phyloP scores from a whole-genome alignment of 225 moss, liverwort and hornwort species.

The Asterella californica region DNA sequence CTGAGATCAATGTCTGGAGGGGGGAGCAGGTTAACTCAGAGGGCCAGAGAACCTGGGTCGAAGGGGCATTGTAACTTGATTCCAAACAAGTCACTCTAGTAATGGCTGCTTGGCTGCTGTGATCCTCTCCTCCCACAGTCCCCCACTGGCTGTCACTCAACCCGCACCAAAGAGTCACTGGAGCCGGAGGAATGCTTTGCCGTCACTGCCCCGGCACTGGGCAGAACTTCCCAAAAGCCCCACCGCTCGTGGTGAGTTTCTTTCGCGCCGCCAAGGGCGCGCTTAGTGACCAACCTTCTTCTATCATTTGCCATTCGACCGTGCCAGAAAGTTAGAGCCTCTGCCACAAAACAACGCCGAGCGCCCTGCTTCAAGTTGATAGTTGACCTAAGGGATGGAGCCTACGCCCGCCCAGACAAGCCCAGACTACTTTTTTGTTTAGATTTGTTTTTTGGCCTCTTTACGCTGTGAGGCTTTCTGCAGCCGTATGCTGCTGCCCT shows the following conservation, averaged over 20 bases:
- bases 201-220: background rate
- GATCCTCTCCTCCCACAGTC: background rate
- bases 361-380: background rate
- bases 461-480: no score
- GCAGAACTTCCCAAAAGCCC: background rate
- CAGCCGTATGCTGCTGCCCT: no score
- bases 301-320: background rate
- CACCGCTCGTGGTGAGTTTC: conserved; percentile 7
- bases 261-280: conserved; percentile 1
- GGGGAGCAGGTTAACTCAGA: background rate
- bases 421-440: no score
- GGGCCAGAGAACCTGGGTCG: background rate
- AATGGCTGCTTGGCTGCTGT: background rate
- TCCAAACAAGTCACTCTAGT: background rate
- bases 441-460: no score
- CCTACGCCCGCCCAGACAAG: background rate
- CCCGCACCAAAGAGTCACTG: background rate
- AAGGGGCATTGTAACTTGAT: background rate
- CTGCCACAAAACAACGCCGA: background rate
- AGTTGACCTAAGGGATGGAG: conserved; percentile 3
- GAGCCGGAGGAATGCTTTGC: background rate
- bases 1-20: background rate
- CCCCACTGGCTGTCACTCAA: background rate
- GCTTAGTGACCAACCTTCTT: background rate
- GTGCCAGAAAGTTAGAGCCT: background rate